A percentile compares a stretch with the other conserved stretches of the same genome.
Conservation (phyloP, 176 grass and related monocot species). For the Ensete glaucum region DNA sequence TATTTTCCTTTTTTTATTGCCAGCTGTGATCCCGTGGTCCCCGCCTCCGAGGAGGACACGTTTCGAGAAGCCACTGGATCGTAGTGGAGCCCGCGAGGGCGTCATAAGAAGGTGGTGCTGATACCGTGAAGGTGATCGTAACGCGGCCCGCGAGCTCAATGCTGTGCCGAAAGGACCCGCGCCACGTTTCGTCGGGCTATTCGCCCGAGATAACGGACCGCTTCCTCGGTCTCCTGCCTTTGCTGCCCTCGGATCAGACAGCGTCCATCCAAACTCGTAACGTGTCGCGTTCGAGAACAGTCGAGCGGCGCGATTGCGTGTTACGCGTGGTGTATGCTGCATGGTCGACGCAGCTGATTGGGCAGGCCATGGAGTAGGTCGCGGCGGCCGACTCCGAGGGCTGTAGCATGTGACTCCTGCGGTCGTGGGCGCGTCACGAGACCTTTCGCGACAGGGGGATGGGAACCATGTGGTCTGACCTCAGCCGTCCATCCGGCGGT, state of each 20-base stretch:
- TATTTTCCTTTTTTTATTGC: neutral
- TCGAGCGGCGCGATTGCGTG: no score
- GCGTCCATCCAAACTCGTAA: neutral
- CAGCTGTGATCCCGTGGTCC: neutral
- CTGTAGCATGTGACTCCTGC: neutral
- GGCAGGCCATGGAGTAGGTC: neutral
- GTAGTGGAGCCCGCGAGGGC: neutral
- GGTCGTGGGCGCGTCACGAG: neutral
- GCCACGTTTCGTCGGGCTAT: slow-evolving; percentile 3
- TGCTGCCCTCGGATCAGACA: neutral
- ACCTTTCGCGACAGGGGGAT: no score
- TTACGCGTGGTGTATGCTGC: neutral
- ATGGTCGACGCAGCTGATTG: neutral
- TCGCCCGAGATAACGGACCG: neutral
- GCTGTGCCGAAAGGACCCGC: neutral
- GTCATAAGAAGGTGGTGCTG: neutral
- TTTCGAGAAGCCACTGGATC: neutral
- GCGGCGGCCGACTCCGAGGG: neutral
- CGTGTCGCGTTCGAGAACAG: neutral
- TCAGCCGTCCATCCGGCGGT: no score
- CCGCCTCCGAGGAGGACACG: neutral
- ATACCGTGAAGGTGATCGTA: neutral
- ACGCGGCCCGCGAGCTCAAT: neutral
- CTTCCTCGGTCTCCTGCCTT: neutral
- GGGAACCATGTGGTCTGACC: no score